A percentile compares a stretch with the other conserved stretches of the same genome.
Conservation (phyloP, 2,329 filamentous ascomycete genomes). For the Talaromyces sp. region DNA sequence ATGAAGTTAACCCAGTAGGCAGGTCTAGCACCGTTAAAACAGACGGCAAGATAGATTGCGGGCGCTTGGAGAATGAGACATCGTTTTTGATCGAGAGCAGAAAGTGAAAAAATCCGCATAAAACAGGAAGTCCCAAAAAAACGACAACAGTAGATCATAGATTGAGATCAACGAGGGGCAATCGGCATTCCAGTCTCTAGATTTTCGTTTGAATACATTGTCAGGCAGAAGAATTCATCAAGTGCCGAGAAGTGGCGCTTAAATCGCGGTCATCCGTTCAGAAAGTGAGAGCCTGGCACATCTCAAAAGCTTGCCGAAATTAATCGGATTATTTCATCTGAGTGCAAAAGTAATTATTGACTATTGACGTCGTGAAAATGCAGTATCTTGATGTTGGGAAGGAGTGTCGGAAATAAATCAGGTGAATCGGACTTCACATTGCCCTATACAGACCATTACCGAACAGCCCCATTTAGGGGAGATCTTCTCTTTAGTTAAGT, state of each 20-base stretch:
- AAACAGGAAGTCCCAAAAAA: not conserved
- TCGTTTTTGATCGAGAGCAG: not conserved
- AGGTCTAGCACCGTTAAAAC: not conserved
- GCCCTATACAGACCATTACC: no score
- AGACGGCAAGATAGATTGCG: slow-evolving; percentile 6
- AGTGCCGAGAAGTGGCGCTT: not conserved
- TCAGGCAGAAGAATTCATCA: not conserved
- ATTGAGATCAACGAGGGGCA: not conserved
- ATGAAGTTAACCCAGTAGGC: slow-evolving; percentile 4
- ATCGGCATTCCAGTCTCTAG: not conserved
- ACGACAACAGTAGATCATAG: not conserved
- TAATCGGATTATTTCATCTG: not conserved
- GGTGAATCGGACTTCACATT: no score
- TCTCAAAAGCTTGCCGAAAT: not conserved
- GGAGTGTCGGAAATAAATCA: not conserved
- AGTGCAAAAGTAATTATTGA: not conserved
- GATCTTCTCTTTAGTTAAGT: no score
- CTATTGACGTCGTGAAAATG: not conserved
- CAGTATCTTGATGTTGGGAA: not conserved
- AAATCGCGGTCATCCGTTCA: not conserved
- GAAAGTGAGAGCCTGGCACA: not conserved
- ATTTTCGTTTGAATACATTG: not conserved
- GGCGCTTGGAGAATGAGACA: not conserved
- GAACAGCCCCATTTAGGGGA: no score
- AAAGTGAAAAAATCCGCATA: not conserved